These are phyloP conservation scores for Botrytis elliptica DNA, from an alignment of 2,329 filamentous ascomycete genomes.

Conservation along the genomic window DNA sequence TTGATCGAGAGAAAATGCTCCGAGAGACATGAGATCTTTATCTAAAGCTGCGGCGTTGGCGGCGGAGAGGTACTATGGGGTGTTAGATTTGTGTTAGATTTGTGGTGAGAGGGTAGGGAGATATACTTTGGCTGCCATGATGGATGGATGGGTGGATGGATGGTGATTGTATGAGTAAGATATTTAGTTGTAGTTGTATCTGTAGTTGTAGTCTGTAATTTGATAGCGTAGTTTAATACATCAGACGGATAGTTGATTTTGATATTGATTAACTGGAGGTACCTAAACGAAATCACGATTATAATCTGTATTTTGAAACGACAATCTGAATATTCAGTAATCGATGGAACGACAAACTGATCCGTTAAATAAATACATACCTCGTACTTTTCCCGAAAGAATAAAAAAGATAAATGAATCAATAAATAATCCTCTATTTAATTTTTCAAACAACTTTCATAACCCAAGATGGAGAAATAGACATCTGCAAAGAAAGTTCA, in stretches of 20 bases:
- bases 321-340: background rate
- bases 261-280: too few relatives aligned
- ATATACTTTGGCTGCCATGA: conserved; percentile 15
- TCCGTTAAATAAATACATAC: background rate
- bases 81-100: background rate
- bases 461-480: too few relatives aligned
- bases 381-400: background rate
- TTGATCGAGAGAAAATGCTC: conserved; percentile 91
- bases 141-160: background rate
- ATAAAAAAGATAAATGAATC: background rate
- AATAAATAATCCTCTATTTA: background rate
- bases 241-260: background rate
- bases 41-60: conserved; percentile 88
- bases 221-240: background rate
- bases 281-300: too few relatives aligned
- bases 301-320: background rate
- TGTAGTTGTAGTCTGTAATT: background rate
- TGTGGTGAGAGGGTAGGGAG: too few relatives aligned
- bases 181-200: background rate
- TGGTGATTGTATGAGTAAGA: background rate
- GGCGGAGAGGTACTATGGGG: conserved; percentile 71
- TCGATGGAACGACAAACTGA: background rate
- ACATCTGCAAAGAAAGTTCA: background rate
- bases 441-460: too few relatives aligned
- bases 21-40: conserved; percentile 85